A percentile compares a stretch with the other conserved stretches of the same genome.
These are phyloP conservation scores for Coemansia sp. DNA, from an alignment of 192 early-diverging fungal species.

Conservation along the genomic window DNA sequence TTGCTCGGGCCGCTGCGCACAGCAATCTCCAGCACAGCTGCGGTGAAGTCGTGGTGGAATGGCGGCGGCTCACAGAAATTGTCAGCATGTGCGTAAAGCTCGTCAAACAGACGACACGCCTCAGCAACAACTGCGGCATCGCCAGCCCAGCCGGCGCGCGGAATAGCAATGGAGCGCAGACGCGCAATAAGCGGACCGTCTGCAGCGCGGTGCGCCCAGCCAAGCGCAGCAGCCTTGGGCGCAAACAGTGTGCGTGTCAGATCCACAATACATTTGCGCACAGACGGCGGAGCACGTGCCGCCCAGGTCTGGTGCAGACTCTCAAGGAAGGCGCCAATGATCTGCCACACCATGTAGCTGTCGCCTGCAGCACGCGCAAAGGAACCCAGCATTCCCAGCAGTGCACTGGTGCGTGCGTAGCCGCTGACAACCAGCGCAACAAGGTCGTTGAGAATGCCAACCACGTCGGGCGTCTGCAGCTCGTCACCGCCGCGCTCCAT, in stretches of 20 bases:
- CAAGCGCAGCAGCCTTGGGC: conserved; percentile 61
- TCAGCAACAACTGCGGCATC: conserved; percentile 58
- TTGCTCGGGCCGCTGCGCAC: conserved; percentile 48
- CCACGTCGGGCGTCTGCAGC: conserved; percentile 72
- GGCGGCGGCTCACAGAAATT: conserved; percentile 19
- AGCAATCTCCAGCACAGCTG: conserved; percentile 62
- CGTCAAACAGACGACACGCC: conserved; percentile 59
- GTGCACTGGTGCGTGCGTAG: conserved; percentile 67
- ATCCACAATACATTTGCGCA: conserved; percentile 49
- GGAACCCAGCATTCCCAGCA: conserved; percentile 75
- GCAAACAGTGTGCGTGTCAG: conserved; percentile 59
- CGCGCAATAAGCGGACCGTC: conserved; percentile 62
- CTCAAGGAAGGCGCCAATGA: conserved; percentile 50
- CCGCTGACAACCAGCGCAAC: conserved; percentile 79
- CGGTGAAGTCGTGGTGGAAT: conserved; percentile 54
- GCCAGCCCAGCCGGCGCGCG: conserved; percentile 59
- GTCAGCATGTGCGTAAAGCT: conserved; percentile 61
- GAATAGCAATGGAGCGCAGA: conserved; percentile 67
- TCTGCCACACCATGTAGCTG: conserved; percentile 66
- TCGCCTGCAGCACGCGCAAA: conserved; percentile 70
- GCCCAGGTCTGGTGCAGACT: conserved; percentile 56
- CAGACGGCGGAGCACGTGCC: conserved; percentile 38
- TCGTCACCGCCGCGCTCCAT: conserved; percentile 52
- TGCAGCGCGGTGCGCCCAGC: conserved; percentile 57
- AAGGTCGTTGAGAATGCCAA: conserved; percentile 83